Evolutionary conservation across 768 basidiomycete genomes (phyloP), one percentile per base, ranked within the genome.

Genomic region (Leucocoprinus sp.): DNA sequence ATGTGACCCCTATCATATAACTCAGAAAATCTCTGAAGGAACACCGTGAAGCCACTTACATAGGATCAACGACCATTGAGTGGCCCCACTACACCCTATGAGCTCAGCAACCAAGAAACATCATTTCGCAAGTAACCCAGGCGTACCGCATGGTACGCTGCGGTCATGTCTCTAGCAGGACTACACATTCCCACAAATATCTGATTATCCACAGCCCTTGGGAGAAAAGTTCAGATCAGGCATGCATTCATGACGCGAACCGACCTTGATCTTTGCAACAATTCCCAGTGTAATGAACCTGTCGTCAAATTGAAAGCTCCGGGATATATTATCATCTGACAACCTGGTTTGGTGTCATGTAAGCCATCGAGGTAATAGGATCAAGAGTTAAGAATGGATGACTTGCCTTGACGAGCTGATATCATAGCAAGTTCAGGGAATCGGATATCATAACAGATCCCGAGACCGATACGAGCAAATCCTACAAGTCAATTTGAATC

Each of bases 181-280:
- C 92, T 96, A 59, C 93, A 95, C 91, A 93, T 95, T 1, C 87
- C 75, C 50, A 97, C 78, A 65, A 78, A 99, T n/a, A 98, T 78
- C 64, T 98, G 93, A 57, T 98, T 97, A 60, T 99, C 96, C n/a
- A 93, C 77, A 5, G 96, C 96, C 52, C 15, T 43, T 9, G 8
- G 42, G 43, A 26, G 8, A 26, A n/a, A 28, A 42, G 26, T 15
- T 26, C 26, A 38, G 24, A 21, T n/a, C 45, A 21, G 52, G 6
- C 5, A n/a, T 27, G 15, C n/a, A n/a, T n/a, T n/a, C n/a, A n/a
- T 35, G 42, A 62, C 18, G 8, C 34, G 8, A 26, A 19, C 0
- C 17, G 57, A 87, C 90, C 92, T 71, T 45, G 83, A 82, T 42
- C 88, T 75, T 57, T 89, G 88, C 15, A 99, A 71, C 2, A 99